Conservation (phyloP, 192 early-diverging fungal genomes). For the Diversispora eburnea region DNA sequence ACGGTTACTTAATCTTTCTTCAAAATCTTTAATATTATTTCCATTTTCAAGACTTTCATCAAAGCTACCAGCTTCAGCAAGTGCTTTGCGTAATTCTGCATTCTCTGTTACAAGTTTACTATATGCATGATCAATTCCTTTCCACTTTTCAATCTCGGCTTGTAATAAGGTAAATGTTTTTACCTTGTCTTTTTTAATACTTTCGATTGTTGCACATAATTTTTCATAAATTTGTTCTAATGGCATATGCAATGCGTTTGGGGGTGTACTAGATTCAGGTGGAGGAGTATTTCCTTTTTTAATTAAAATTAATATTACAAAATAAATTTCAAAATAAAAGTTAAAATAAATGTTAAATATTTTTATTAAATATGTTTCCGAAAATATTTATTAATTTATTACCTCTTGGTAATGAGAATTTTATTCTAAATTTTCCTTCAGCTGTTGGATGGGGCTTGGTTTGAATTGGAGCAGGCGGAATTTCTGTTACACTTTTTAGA, state of each 20-base stretch:
- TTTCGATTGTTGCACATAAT: constrained; percentile 31
- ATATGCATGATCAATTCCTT: constrained; percentile 39
- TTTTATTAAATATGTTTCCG: no score
- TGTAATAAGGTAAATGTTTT: constrained; percentile 38
- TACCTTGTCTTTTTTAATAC: constrained; percentile 39
- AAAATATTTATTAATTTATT: neutral
- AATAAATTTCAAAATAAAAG: no score
- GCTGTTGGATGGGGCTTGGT: neutral
- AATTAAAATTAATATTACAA: no score
- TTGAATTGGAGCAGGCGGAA: neutral
- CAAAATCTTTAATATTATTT: constrained; percentile 19
- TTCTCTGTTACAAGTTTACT: constrained; percentile 33
- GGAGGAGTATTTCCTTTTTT: neutral
- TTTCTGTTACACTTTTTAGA: constrained; percentile 14
- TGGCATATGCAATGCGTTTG: neutral
- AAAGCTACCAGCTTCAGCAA: neutral
- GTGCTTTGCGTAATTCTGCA: constrained; percentile 27
- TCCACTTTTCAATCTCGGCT: constrained; percentile 42
- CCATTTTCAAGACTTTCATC: constrained; percentile 21
- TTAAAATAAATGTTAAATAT: no score
- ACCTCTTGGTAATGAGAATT: constrained; percentile 21
- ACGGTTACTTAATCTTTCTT: constrained; percentile 33
- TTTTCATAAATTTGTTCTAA: constrained; percentile 35
- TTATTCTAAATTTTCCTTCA: constrained; percentile 20
- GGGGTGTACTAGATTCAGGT: neutral